A percentile compares a stretch with the other conserved stretches of the same genome.
These are phyloP conservation scores for Pontederia paniculata DNA, from an alignment of 176 grass and related monocot species.

Conservation along the genomic window DNA sequence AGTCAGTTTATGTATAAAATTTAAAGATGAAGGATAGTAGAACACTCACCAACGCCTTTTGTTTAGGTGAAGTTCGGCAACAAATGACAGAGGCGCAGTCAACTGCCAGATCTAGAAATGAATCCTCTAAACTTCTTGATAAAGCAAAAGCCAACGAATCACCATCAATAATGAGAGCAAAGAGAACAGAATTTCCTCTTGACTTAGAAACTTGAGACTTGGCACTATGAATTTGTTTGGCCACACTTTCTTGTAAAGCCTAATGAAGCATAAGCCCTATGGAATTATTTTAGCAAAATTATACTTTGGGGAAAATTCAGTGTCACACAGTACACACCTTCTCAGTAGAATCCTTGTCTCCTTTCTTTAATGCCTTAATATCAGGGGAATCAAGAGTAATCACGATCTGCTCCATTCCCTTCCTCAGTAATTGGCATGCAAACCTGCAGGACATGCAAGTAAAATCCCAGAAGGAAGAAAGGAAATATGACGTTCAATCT, in stretches of 20 bases:
- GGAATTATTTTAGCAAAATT: neutral
- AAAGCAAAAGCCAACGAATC: conserved; percentile 77
- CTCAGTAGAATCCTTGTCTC: conserved; percentile 24
- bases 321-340: neutral
- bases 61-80: conserved; percentile 85
- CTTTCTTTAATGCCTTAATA: conserved; percentile 52
- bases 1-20: neutral
- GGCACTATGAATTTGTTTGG: conserved; percentile 50
- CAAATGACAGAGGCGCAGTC: conserved; percentile 74
- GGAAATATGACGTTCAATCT: neutral
- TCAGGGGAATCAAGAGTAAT: conserved; percentile 59
- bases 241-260: conserved; percentile 6
- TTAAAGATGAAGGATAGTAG: neutral
- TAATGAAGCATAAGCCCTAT: neutral
- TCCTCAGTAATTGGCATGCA: conserved; percentile 72
- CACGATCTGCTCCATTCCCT: conserved; percentile 84
- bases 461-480: neutral
- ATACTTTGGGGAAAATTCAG: neutral
- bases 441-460: conserved; percentile 31
- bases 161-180: conserved; percentile 82
- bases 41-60: conserved; percentile 78
- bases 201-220: conserved; percentile 19
- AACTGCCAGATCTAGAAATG: conserved; percentile 52
- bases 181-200: conserved; percentile 28
- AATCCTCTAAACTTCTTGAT: conserved; percentile 32